Conservation (phyloP, 208 protist genomes). For the Acanthamoeba culbertsoni region DNA sequence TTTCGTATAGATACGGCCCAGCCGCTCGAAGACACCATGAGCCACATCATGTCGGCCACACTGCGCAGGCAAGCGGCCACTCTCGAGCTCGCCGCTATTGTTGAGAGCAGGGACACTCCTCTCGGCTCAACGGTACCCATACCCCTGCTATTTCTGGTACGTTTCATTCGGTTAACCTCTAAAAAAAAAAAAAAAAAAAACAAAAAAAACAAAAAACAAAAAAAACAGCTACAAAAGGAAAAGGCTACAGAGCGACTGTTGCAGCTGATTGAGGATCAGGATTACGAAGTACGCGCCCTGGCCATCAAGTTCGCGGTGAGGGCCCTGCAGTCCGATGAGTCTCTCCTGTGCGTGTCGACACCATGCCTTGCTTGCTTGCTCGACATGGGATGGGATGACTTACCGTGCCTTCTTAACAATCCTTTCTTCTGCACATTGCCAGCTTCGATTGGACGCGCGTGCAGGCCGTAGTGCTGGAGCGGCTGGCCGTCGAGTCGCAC, state of each 20-base stretch:
- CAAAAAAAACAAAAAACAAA: no score
- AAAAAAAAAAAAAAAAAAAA: no score
- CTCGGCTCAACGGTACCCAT: neutral
- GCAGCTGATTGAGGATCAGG: neutral
- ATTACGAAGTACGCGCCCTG: neutral
- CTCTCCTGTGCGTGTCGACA: neutral
- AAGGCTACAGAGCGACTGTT: neutral
- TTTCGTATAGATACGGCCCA: neutral
- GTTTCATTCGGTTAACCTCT: neutral
- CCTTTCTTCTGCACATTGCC: neutral
- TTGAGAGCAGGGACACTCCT: neutral
- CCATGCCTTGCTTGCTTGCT: no score
- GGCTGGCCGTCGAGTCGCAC: neutral
- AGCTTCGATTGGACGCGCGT: neutral
- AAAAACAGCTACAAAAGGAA: neutral
- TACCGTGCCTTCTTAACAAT: no score
- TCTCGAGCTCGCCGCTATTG: neutral
- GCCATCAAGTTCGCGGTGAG: neutral
- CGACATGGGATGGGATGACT: no score
- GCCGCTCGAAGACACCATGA: neutral
- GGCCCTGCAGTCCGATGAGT: neutral
- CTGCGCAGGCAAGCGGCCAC: neutral
- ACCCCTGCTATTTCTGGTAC: no score
- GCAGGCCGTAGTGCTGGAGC: neutral
- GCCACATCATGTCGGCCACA: neutral